A percentile compares a stretch with the other conserved stretches of the same genome.
phyloP scores from a whole-genome alignment of 331 rosid genomes.

The Erythrophleum ivorense region DNA sequence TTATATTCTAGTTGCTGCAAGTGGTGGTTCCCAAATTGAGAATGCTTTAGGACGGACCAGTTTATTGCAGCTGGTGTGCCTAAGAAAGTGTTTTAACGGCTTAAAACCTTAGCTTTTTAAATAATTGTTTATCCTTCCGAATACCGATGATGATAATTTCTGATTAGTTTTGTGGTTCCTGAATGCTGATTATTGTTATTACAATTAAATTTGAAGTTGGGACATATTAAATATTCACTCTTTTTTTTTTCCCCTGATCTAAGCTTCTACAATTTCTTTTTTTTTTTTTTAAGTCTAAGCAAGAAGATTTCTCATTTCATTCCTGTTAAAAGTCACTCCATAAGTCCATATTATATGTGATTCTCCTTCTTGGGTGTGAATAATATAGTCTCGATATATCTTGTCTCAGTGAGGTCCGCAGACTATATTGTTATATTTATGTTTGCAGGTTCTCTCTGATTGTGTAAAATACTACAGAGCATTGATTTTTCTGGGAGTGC shows the following conservation, averaged over 20 bases:
- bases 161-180: background rate
- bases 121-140: background rate
- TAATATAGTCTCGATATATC: background rate
- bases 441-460: conserved; percentile 58
- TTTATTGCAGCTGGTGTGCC: background rate
- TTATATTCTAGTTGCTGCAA: conserved; percentile 21
- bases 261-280: conserved; percentile 4
- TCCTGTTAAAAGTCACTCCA: background rate
- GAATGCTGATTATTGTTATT: conserved; percentile 24
- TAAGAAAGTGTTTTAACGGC: conserved; percentile 6
- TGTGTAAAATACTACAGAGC: conserved; percentile 48
- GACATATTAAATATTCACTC: conserved; percentile 20
- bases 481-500: conserved; percentile 56
- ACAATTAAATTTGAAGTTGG: conserved; percentile 16
- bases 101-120: conserved; percentile 19
- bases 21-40: conserved; percentile 1
- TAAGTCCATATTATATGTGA: background rate
- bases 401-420: conserved; percentile 14
- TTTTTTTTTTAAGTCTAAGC: background rate
- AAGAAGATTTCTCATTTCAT: background rate
- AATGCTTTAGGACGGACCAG: background rate
- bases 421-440: conserved; percentile 27
- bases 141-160: background rate
- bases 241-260: background rate
- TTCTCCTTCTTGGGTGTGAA: conserved; percentile 24